Evolutionary conservation across 2,329 filamentous ascomycete species (phyloP).

Genomic region (Penicillium concentricum): DNA sequence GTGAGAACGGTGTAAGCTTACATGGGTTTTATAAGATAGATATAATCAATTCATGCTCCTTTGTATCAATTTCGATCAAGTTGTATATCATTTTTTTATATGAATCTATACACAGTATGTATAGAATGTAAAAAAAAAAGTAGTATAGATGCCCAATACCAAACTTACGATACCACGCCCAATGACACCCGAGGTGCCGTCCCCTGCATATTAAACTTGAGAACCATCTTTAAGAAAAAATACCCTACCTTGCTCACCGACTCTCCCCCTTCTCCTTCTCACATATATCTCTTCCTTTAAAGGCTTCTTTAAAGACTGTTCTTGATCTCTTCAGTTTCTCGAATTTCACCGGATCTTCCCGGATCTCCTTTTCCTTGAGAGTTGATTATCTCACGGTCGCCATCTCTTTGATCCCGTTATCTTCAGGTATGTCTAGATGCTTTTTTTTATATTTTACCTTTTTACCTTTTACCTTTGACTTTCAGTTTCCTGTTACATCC

Average conservation of each 20-base stretch:
- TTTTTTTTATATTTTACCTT: not conserved
- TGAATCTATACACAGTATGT: too few species aligned
- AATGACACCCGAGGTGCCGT: constrained; percentile 1
- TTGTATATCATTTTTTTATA: too few species aligned
- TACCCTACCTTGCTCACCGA: constrained; percentile 30
- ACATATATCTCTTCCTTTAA: not conserved
- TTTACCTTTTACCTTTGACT: not conserved
- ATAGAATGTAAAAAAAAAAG: too few species aligned
- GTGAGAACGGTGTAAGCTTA: too few species aligned
- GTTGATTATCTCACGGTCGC: constrained; percentile 15
- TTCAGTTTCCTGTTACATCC: not conserved
- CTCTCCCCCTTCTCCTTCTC: constrained; percentile 14
- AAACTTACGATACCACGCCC: constrained; percentile 10
- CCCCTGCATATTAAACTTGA: constrained; percentile 3
- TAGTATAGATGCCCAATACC: constrained; percentile 15
- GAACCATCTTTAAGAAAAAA: constrained; percentile 21
- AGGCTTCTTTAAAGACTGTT: constrained; percentile 18
- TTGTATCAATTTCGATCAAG: too few species aligned
- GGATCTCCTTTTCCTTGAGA: not conserved
- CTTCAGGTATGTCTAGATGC: constrained; percentile 11
- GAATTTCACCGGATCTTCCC: not conserved
- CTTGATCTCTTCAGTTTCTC: constrained; percentile 19
- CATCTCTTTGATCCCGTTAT: constrained; percentile 11
- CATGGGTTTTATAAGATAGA: not conserved
- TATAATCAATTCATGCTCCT: not conserved